These are phyloP conservation scores for Letharia lupina DNA, from an alignment of 495 filamentous ascomycete species.

Conservation along the genomic window DNA sequence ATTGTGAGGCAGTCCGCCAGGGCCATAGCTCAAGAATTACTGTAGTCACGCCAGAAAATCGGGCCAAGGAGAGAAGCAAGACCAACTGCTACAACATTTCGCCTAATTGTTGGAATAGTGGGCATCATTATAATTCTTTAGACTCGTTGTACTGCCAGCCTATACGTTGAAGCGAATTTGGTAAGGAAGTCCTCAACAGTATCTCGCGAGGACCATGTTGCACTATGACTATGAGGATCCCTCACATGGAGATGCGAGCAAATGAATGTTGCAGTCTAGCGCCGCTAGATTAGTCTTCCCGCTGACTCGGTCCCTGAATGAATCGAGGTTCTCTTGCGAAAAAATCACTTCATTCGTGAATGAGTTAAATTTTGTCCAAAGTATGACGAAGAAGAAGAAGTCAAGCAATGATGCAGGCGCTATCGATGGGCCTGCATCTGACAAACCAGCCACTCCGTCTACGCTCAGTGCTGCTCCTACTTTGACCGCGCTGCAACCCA, in stretches of 20 bases:
- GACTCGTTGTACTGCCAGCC: not conserved
- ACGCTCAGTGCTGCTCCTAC: not conserved
- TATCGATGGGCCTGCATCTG: conserved; percentile 13
- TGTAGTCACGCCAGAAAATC: not conserved
- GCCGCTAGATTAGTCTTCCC: not conserved
- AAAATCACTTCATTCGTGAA: not conserved
- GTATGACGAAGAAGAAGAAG: conserved; percentile 41
- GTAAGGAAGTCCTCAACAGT: not conserved
- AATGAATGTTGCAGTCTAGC: not conserved
- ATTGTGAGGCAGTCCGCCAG: conserved; percentile 20
- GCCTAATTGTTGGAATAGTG: not conserved
- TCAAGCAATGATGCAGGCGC: conserved; percentile 21
- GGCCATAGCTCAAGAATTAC: not conserved
- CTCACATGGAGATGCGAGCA: not conserved
- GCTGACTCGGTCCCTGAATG: not conserved
- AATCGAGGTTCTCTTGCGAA: not conserved
- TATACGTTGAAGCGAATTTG: not conserved
- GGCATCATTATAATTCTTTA: not conserved
- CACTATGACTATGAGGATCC: not conserved
- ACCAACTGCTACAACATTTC: not conserved
- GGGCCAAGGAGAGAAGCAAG: not conserved
- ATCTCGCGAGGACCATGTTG: not conserved
- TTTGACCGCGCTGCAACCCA: conserved; percentile 22
- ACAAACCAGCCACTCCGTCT: conserved; percentile 12
- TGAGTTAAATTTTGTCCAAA: not conserved